phyloP scores from a whole-genome alignment of 2,329 filamentous ascomycete species.

The Cordyceps cateniannulata region DNA sequence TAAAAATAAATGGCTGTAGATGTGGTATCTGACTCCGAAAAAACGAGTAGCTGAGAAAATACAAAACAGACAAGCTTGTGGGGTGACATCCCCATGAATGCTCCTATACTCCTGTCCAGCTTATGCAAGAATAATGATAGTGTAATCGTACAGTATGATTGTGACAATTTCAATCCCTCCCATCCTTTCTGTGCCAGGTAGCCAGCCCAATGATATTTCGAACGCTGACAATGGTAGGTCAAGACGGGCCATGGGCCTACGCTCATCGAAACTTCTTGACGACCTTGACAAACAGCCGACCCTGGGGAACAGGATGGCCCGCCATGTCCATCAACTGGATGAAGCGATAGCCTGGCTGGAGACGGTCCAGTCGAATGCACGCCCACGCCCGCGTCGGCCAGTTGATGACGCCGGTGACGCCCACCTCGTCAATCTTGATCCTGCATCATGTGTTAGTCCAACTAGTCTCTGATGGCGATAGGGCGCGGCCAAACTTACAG shows the following conservation, averaged over 20 bases:
- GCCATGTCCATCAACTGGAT: conserved; percentile 42
- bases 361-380: conserved; percentile 53
- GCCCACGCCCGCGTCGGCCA: conserved; percentile 45
- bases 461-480: background rate
- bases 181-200: background rate
- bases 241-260: background rate
- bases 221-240: background rate
- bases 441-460: conserved; percentile 25
- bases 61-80: background rate
- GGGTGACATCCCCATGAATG: background rate
- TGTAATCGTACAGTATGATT: background rate
- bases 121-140: background rate
- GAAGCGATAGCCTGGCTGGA: conserved; percentile 49
- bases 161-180: background rate
- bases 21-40: background rate
- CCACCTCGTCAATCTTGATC: conserved; percentile 48
- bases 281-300: conserved; percentile 46
- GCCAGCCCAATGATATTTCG: background rate
- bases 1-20: background rate
- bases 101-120: background rate
- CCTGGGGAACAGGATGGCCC: conserved; percentile 37
- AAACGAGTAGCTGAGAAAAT: background rate
- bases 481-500: conserved; percentile 44
- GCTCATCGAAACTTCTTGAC: conserved; percentile 34
- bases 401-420: conserved; percentile 26